phyloP scores from a whole-genome alignment of 2,329 filamentous ascomycete species.

The Ophiostoma himal-ulmi region DNA sequence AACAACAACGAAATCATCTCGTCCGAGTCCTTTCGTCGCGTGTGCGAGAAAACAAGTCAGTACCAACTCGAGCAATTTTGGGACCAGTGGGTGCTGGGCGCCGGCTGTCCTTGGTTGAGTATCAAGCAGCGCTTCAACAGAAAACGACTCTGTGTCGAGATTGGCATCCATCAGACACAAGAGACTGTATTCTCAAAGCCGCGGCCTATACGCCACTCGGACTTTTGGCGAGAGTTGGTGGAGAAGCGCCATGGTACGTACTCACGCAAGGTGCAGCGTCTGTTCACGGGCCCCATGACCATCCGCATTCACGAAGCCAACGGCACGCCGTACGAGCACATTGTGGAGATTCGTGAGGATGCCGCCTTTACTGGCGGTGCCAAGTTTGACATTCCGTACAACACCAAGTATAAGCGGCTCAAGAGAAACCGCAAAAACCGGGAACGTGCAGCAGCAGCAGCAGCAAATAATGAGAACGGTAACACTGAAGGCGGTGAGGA shows the following conservation, averaged over 20 bases:
- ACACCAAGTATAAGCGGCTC: constrained; percentile 96
- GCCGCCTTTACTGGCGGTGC: constrained; percentile 51
- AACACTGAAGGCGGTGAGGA: constrained; percentile 53
- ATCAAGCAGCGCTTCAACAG: constrained; percentile 93
- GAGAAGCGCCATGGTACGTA: constrained; percentile 67
- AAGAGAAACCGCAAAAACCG: constrained; percentile 82
- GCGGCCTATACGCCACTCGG: constrained; percentile 58
- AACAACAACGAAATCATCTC: constrained; percentile 67
- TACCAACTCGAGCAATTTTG: constrained; percentile 79
- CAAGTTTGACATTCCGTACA: constrained; percentile 94
- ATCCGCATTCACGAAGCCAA: constrained; percentile 97
- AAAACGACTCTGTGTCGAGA: constrained; percentile 90
- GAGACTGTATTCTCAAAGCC: constrained; percentile 48
- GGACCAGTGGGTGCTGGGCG: constrained; percentile 83
- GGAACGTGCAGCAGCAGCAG: constrained; percentile 62
- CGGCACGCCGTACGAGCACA: constrained; percentile 96
- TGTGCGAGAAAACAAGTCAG: constrained; percentile 83
- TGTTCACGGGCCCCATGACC: constrained; percentile 93
- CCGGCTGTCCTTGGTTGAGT: constrained; percentile 82
- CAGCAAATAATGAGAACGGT: constrained; percentile 46
- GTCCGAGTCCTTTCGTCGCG: constrained; percentile 68
- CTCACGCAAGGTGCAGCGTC: constrained; percentile 50
- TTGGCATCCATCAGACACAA: constrained; percentile 77
- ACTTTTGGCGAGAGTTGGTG: constrained; percentile 79
- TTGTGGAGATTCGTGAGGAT: constrained; percentile 87